Evolutionary conservation across 2,329 filamentous ascomycete species (phyloP).

Genomic region (Scedosporium dehoogii): DNA sequence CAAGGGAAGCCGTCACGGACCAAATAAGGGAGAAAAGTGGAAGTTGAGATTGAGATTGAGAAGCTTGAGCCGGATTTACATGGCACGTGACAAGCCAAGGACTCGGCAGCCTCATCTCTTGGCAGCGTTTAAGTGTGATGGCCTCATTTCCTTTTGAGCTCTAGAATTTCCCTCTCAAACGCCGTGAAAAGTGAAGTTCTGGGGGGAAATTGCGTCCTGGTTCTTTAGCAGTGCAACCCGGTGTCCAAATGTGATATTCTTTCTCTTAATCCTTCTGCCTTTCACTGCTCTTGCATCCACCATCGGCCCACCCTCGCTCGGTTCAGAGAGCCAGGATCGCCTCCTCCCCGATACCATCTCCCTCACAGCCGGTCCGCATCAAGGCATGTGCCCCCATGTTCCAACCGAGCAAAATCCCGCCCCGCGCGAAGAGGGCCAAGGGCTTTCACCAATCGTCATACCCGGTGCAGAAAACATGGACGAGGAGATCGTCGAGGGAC

Average conservation of each 20-base stretch:
- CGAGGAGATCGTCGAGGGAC: background rate
- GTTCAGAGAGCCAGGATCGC: background rate
- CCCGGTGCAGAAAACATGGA: background rate
- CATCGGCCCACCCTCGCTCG: background rate
- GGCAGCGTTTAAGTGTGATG: too few relatives aligned
- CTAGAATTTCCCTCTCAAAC: too few relatives aligned
- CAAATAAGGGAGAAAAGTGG: too few relatives aligned
- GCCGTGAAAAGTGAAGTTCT: too few relatives aligned
- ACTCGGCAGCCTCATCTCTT: too few relatives aligned
- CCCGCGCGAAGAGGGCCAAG: background rate
- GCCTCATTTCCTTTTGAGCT: too few relatives aligned
- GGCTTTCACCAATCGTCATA: background rate
- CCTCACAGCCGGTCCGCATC: background rate
- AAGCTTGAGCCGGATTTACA: too few relatives aligned
- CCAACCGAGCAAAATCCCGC: background rate
- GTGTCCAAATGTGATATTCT: background rate
- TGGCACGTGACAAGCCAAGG: too few relatives aligned
- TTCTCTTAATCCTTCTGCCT: background rate
- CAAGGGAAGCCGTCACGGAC: too few relatives aligned
- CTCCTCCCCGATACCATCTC: background rate
- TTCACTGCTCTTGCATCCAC: background rate
- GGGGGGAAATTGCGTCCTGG: too few relatives aligned
- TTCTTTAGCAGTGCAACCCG: too few relatives aligned
- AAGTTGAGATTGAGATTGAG: too few relatives aligned
- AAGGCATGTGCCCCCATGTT: background rate